Base-by-base conservation (phyloP, 2,329 filamentous ascomycete genomes). In the Monilinia fructicola region DNA sequence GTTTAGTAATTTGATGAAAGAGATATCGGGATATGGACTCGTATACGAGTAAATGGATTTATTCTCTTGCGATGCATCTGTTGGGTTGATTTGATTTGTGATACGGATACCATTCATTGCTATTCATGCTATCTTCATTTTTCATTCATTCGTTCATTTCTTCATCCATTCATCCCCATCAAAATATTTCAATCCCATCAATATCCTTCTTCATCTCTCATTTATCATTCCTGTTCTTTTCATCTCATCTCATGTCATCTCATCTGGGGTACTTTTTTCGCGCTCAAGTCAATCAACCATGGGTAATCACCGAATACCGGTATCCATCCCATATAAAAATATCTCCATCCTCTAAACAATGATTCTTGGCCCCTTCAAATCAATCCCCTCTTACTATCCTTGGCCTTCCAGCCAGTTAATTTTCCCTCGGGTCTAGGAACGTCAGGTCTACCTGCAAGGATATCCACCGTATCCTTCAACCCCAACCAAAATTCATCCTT, bases 401-500 rank as follows among this genome's bases (percentile, higher is more conserved):
- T 68, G 9, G 67, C 67, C n/a, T 67, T 68, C 67, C 65, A 68
- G 1, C 67, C 67, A 14, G 78, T 77, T 56, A 89, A 76, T 44
- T 77, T 79, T 68, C 76, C 73, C 75, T 85, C 81, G 0, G 85
- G 86, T 54, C 72, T 69, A 11, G 76, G 75, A 12, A 76, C 69
- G 16, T 78, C 73, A 0, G 88, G 85, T 67, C 92, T 84, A 3
- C 93, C 94, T 61, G 90, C 91, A 42, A 99, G 80, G 44, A 92
- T 89, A 77, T 99, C 91, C 3, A 97, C 93, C 38, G 92, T 87
- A 60, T 89, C 83, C 79, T 92, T 91, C 78, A 97, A 81, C 60
- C 83, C 83, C 73, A 91, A 81, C 95, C 95, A 99, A 81, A 92
- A 93, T 72, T 95, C 91, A 65, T 87, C 80, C 79, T 87, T 91